Percentiles rank a stretch among this genome's conserved stretches.
These are phyloP conservation scores for Silene latifolia DNA, from an alignment of 148 eudicot genomes.

Conservation along the genomic window DNA sequence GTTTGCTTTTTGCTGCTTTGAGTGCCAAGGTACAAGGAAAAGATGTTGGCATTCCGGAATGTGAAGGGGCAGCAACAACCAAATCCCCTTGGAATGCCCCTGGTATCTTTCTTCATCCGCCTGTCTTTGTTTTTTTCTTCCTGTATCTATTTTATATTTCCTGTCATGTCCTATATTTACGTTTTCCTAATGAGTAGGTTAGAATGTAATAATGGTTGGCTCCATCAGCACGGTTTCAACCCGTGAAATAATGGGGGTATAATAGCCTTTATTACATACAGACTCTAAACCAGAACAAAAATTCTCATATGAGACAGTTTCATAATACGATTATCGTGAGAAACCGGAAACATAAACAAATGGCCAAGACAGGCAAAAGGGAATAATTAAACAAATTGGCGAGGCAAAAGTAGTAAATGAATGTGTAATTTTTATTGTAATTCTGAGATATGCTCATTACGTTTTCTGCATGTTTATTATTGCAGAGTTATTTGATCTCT, in stretches of 20 bases:
- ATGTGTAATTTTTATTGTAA: not conserved
- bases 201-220: not conserved
- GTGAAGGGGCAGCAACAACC: conserved; percentile 95
- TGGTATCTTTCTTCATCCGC: conserved; percentile 40
- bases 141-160: not conserved
- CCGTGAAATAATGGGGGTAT: too few relatives aligned
- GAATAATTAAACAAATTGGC: too few relatives aligned
- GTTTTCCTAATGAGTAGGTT: not conserved
- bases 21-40: conserved; percentile 78
- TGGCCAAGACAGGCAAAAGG: too few relatives aligned
- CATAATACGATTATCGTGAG: too few relatives aligned
- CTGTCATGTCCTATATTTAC: too few relatives aligned
- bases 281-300: too few relatives aligned
- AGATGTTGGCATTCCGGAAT: conserved; percentile 93
- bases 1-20: conserved; percentile 80
- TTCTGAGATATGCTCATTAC: not conserved
- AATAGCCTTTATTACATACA: too few relatives aligned
- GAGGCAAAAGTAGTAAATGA: not conserved
- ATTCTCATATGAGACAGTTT: not conserved
- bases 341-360: not conserved
- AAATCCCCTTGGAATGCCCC: conserved; percentile 99
- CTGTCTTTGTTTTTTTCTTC: not conserved
- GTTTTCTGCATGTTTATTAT: not conserved
- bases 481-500: conserved; percentile 90
- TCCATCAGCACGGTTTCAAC: too few relatives aligned